A percentile compares a stretch with the other conserved stretches of the same genome.
Evolutionary conservation across 2,329 filamentous ascomycete species (phyloP).

Genomic region (Venturia pyrina): DNA sequence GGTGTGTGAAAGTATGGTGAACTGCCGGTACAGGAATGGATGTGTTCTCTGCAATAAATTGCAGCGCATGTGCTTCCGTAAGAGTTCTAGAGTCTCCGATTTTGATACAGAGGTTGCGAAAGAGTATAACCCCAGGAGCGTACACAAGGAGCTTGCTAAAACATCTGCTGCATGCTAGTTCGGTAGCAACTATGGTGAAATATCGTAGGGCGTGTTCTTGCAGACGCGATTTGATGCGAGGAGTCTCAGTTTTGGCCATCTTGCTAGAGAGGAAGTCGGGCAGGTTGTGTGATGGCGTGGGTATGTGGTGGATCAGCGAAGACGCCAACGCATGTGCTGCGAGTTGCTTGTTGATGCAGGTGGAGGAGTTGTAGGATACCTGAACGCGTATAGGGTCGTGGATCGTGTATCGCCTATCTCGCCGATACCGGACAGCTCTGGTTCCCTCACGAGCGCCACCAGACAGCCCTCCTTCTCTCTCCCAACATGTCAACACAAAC

Average conservation of each 20-base stretch:
- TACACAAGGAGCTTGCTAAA: not conserved
- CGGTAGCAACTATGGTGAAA: not conserved
- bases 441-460: not conserved
- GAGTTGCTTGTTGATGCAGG: too few species aligned
- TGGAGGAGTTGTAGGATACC: too few species aligned
- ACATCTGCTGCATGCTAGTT: not conserved
- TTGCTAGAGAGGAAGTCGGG: not conserved
- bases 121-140: not conserved
- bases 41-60: constrained; percentile 17
- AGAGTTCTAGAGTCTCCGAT: not conserved
- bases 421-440: not conserved
- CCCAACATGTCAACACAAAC: constrained; percentile 2
- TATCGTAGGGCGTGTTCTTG: not conserved
- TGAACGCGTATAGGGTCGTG: too few species aligned
- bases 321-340: too few species aligned
- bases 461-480: not conserved
- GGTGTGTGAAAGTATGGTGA: constrained; percentile 8
- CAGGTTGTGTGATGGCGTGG: not conserved
- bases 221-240: not conserved
- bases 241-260: not conserved
- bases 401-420: not conserved
- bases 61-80: constrained; percentile 16
- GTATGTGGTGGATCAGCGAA: too few species aligned
- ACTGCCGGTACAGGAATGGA: constrained; percentile 17
- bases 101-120: not conserved